Conservation (phyloP, 768 basidiomycete species). For the Hypholoma sublateritium region DNA sequence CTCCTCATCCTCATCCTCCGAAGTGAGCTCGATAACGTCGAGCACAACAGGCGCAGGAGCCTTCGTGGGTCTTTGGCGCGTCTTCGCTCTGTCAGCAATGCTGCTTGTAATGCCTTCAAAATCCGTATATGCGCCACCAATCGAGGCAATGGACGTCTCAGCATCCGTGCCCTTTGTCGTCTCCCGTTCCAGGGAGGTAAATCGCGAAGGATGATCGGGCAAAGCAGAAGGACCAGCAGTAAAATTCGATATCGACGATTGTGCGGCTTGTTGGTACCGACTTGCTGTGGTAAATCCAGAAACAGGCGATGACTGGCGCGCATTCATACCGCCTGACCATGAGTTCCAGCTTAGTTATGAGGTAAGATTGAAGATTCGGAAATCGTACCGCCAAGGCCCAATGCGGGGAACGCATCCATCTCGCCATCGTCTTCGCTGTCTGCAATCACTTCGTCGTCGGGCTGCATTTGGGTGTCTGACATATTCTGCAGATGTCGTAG, state of each 20-base stretch:
- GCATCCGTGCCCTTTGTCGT: neutral
- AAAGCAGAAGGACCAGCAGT: conserved; percentile 11
- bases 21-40: conserved; percentile 46
- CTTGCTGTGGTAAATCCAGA: conserved; percentile 10
- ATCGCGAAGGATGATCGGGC: neutral
- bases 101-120: conserved; percentile 20
- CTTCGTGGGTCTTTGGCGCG: conserved; percentile 42
- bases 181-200: neutral
- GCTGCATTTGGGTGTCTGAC: neutral
- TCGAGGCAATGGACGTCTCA: conserved; percentile 8
- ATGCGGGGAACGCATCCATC: neutral
- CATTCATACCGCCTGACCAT: neutral
- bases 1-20: conserved; percentile 42
- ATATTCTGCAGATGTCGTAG: neutral
- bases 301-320: neutral
- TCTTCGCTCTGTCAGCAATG: conserved; percentile 62
- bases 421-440: conserved; percentile 39
- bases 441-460: conserved; percentile 42
- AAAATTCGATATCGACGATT: conserved; percentile 19
- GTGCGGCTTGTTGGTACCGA: neutral
- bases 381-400: neutral
- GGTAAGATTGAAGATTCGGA: neutral
- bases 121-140: conserved; percentile 5
- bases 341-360: neutral
- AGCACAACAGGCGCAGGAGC: neutral